Conservation (phyloP, 495 filamentous ascomycete species). For the Aspergillus mulundensis region DNA sequence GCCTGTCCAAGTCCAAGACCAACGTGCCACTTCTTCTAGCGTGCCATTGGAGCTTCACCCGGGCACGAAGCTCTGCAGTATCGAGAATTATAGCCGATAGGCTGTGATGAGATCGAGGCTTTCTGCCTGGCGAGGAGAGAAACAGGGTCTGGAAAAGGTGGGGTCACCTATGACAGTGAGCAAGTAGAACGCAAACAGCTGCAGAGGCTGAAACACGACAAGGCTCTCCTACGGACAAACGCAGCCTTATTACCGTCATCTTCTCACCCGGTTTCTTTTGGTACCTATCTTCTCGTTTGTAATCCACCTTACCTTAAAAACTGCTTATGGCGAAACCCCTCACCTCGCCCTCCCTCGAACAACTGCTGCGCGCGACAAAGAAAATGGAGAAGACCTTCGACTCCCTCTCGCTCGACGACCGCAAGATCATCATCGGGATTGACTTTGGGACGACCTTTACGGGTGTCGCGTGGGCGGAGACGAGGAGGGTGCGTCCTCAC, state of each 20-base stretch:
- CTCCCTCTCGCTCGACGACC: constrained; percentile 1
- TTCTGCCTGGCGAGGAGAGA: neutral
- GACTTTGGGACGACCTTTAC: constrained; percentile 49
- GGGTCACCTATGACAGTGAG: too few species aligned
- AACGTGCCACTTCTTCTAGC: neutral
- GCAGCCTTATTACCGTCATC: neutral
- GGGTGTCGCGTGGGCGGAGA: constrained; percentile 46
- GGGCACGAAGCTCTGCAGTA: neutral
- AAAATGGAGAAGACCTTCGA: constrained; percentile 5
- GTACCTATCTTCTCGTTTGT: neutral
- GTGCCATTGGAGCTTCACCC: neutral
- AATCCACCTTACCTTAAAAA: neutral
- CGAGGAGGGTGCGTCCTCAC: constrained; percentile 11
- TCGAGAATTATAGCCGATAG: neutral
- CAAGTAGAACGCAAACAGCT: too few species aligned
- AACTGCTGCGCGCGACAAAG: neutral
- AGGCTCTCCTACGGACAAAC: too few species aligned
- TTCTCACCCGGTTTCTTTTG: neutral
- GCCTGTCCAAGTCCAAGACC: neutral
- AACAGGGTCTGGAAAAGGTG: too few species aligned
- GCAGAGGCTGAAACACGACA: too few species aligned
- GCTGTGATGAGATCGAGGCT: neutral
- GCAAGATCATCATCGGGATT: constrained; percentile 31
- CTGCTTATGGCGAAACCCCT: neutral
- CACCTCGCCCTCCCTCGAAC: neutral